phyloP scores from a whole-genome alignment of 306 rosid species.

The Benincasa hispida region DNA sequence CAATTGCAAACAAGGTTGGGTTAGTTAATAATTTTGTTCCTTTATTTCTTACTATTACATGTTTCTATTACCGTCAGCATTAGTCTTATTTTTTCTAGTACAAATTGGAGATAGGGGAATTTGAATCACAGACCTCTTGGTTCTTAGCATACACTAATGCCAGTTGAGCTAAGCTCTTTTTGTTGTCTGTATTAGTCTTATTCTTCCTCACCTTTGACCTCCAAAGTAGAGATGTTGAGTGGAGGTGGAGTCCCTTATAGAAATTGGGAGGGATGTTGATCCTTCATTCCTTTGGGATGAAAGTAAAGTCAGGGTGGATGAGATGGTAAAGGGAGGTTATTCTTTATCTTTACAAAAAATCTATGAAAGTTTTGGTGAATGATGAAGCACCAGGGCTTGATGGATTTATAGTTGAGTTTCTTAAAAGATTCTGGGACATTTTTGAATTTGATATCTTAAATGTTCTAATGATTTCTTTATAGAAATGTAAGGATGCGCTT shows the following conservation, averaged over 20 bases:
- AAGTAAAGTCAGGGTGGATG: not conserved
- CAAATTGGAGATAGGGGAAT: too few species aligned
- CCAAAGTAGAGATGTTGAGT: not conserved
- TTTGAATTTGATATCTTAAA: not conserved
- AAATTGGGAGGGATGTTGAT: not conserved
- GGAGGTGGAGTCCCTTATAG: not conserved
- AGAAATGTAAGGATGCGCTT: not conserved
- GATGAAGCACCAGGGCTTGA: not conserved
- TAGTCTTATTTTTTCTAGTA: not conserved
- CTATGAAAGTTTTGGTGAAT: not conserved
- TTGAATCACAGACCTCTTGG: too few species aligned
- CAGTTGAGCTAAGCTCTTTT: too few species aligned
- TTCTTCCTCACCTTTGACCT: not conserved
- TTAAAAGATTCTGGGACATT: not conserved
- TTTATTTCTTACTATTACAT: not conserved
- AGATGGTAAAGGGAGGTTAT: not conserved
- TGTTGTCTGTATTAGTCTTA: not conserved
- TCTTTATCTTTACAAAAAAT: not conserved
- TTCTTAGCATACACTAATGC: too few species aligned
- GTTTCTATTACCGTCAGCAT: not conserved
- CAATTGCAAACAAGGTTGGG: conserved; percentile 82
- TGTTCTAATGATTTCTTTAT: not conserved
- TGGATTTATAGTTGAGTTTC: not conserved
- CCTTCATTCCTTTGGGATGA: not conserved
- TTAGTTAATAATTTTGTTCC: not conserved